Conservation (phyloP, 345 rosid species). For the Carallia pectinifolia region DNA sequence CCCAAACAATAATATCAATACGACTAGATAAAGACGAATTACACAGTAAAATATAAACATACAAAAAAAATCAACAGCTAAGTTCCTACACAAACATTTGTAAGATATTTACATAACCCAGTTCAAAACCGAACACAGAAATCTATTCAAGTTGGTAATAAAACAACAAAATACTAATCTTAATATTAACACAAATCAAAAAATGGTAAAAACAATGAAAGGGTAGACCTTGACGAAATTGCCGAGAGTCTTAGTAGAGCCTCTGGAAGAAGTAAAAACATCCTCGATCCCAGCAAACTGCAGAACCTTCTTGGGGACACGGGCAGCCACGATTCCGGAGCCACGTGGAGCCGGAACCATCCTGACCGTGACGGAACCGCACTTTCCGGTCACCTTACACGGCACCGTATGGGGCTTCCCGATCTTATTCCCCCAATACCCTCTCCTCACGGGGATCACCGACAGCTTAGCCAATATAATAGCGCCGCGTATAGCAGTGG, state of each 20-base stretch:
- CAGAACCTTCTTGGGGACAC: conserved; percentile 89
- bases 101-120: too few relatives aligned
- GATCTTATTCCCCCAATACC: conserved; percentile 81
- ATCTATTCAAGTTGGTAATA: not conserved
- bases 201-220: not conserved
- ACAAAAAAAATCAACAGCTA: too few relatives aligned
- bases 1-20: too few relatives aligned
- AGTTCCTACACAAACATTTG: too few relatives aligned
- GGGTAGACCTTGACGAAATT: conserved; percentile 69
- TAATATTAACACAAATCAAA: too few relatives aligned
- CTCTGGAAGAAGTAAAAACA: conserved; percentile 78
- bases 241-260: conserved; percentile 79
- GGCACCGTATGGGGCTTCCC: conserved; percentile 74
- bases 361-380: conserved; percentile 65
- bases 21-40: too few relatives aligned
- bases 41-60: too few relatives aligned
- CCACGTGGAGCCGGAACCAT: conserved; percentile 90
- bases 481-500: conserved; percentile 66
- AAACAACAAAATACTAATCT: not conserved
- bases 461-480: conserved; percentile 66
- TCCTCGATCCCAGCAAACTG: conserved; percentile 82
- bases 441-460: conserved; percentile 65
- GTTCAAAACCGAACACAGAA: too few relatives aligned
- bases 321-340: conserved; percentile 79
- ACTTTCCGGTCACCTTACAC: conserved; percentile 72